Base-by-base conservation (phyloP, 768 basidiomycete genomes). In the Leccinum incarnatum region DNA sequence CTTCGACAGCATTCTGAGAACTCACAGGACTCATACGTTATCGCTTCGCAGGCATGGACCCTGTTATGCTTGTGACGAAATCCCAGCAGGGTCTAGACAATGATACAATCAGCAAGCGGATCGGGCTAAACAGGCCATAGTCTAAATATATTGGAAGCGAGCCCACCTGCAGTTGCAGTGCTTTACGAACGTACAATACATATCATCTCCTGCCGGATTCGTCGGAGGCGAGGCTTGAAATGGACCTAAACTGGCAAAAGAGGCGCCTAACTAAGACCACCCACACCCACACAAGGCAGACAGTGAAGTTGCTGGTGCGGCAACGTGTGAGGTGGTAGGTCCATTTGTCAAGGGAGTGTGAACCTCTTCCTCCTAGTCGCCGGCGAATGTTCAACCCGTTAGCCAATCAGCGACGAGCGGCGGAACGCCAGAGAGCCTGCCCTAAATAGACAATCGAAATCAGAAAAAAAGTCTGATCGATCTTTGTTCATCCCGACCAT, bases 401-500 rank as follows among this genome's bases (percentile, higher is more conserved):
- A 55, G 37, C 67, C 67, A 64, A 61, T 67, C 59, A 60, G 19
- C 50, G 37, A 30, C 19, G 46, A 36, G 42, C 48, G 40, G 62
- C 14, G 56, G 30, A 59, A 23, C 21, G 12, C 21, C 10, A 21
- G 36, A 19, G 14, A 53, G 53, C 72, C 74, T 68, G 69, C 74
- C 74, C 74, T 73, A 75, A 75, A 75, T 49, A 48, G 30, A 47
- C 19, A 37, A 54, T 61, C 61, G 55, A 63, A 62, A 64, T 53
- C 54, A 10, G 61, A 61, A 42, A 45, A 45, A 63, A 58, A 9
- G n/a, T 21, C 10, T 21, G 56, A 66, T 65, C 71, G 57, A 72
- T 66, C 59, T 66, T 60, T 69, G 65, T 66, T 72, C 61, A 63
- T 70, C 68, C 62, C 60, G 55, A 61, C 59, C 75, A 67, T 68